Conservation (phyloP, 1,139 yeast genomes). For the Nakaseomyces sp. region DNA sequence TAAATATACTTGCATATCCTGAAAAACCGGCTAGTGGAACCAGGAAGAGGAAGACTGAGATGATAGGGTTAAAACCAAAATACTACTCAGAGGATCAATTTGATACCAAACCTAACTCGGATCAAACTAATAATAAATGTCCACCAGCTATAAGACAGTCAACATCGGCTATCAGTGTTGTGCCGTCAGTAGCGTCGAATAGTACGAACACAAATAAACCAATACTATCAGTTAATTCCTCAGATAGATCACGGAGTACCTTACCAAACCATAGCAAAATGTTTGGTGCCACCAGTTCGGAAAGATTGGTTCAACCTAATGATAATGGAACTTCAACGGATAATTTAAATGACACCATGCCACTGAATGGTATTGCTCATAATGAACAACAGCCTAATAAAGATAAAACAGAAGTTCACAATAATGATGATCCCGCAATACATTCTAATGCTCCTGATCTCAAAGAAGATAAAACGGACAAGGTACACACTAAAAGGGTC, state of each 20-base stretch:
- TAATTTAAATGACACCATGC: background rate
- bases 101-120: background rate
- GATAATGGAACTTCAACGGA: background rate
- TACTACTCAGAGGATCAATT: slow-evolving; percentile 33
- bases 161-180: background rate
- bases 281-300: background rate
- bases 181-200: background rate
- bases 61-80: slow-evolving; percentile 39
- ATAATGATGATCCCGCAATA: background rate
- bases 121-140: background rate
- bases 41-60: slow-evolving; percentile 33
- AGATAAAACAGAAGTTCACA: background rate
- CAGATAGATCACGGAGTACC: background rate
- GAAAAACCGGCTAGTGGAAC: slow-evolving; percentile 20
- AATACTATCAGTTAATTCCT: background rate
- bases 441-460: background rate
- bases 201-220: background rate
- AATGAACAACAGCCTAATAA: background rate
- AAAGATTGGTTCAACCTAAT: background rate
- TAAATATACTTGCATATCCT: slow-evolving; percentile 42
- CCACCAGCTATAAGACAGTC: background rate
- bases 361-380: too few species aligned
- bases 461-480: background rate
- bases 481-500: background rate
- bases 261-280: background rate